Evolutionary conservation across 371 early-diverging fungal species (phyloP), one percentile per base, ranked within the genome.

Genomic region (Choanephora cucurbitarum): DNA sequence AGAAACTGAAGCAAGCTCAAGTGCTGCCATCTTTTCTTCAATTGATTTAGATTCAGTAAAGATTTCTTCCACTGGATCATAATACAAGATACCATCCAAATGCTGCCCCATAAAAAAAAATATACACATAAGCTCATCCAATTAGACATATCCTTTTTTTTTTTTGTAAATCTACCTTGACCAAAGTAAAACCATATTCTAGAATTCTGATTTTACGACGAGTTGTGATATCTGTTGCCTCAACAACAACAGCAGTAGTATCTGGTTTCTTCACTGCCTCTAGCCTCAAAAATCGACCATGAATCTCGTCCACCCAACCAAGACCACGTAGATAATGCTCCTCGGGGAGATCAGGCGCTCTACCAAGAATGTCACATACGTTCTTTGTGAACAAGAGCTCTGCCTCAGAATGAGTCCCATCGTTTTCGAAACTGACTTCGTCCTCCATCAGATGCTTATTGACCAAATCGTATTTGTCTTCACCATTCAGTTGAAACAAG

Each of bases 281-380:
- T n/a, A 64, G 45, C 41, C 69, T 67, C 21, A 63, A 39, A 14
- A 72, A 31, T 42, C 67, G 53, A 11, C 71, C 64, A n/a, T 68
- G 67, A 9, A 65, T 58, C 28, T 76, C 77, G 51, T 79, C 80
- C 3, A 76, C 63, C 80, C 80, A 79, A 10, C 80, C 80, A 5
- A 76, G 48, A 0, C 80, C 80, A 49, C 72, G 62, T 49, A 79
- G 40, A 33, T 67, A 56, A 9, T 54, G 41, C 41, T 79, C 80
- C 56, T 79, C 80, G 0, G 80, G 80, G 19, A 79, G 55, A n/a
- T 44, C 55, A 8, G 80, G 80, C 11, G 45, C 39, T 14, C 44
- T 21, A 2, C 70, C 72, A 19, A 73, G 28, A 1, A 66, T 50
- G n/a, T 50, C 54, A 2, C 46, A 41, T 17, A 63, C 50, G 3